Base-by-base conservation (phyloP, 139 green algal genomes). In the Axilococcus clingmanii region DNA sequence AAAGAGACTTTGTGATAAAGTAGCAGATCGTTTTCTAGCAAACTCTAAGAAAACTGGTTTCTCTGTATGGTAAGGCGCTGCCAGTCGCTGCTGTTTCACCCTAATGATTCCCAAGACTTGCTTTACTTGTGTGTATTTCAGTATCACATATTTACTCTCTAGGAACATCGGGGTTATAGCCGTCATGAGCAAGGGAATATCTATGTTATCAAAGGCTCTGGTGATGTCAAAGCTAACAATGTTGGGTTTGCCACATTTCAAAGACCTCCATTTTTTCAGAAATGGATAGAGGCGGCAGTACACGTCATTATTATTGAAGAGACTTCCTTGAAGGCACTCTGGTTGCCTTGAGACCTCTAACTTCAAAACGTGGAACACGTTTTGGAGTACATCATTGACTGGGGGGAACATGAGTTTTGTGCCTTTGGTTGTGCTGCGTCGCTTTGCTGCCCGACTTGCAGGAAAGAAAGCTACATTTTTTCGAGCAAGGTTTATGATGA, bases 221-320 rank as follows among this genome's bases (percentile, higher is more conserved):
- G 57, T 72, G 14, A 95, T 61, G 42, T 95, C 85, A 25, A 71
- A 74, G 28, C 54, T 71, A 24, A 88, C 69, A 9, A 94, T 55
- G 71, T 76, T 89, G 1, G 76, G 55, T 17, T 54, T 56, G 2
- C 33, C 33, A n/a, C 32, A 42, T 12, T 48, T 28, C 4, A 69
- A 36, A 6, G 60, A 59, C 28, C 64, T 66, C 55, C 58, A 81
- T n/a, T 51, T 57, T 22, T 57, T 59, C 20, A 93, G 29, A 46
- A 79, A 83, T 7, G 75, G 62, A 12, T 72, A 54, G 40, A 85
- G 59, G 8, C 35, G 42, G 30, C 32, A 52, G 38, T 81, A 76
- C 2, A 77, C 57, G 36, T 91, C 83, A 41, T 86, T 83, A 63
- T 84, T 77, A 19, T 82, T 72, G 32, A 91, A 89, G 28, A 94